Percentiles rank a stretch among this genome's conserved stretches.
These are phyloP conservation scores for Backusella morwellensis DNA, from an alignment of 192 early-diverging fungal genomes.

Conservation along the genomic window DNA sequence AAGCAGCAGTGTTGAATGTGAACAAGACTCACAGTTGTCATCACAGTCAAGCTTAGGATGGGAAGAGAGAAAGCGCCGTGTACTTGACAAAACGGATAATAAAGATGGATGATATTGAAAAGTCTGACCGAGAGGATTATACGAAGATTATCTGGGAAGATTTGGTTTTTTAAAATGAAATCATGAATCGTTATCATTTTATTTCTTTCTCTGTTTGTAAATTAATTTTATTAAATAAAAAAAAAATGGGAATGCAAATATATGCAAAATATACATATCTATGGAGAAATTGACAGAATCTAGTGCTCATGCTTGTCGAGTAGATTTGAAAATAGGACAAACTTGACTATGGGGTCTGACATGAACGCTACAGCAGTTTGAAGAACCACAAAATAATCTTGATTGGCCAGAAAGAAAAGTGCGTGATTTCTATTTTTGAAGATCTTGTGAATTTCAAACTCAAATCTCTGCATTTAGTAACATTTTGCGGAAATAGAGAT, in stretches of 20 bases:
- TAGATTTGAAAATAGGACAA: neutral
- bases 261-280: neutral
- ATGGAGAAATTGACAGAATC: neutral
- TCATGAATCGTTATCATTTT: neutral
- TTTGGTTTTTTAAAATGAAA: neutral
- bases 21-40: neutral
- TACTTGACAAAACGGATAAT: neutral
- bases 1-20: neutral
- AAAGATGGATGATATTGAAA: neutral
- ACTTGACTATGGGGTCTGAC: neutral
- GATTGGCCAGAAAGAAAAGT: no score
- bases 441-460: no score
- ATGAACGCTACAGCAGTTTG: neutral
- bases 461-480: neutral
- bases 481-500: neutral
- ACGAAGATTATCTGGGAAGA: neutral
- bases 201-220: neutral
- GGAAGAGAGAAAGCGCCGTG: neutral
- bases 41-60: neutral
- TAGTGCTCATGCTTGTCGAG: neutral
- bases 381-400: neutral
- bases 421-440: no score
- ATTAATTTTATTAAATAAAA: neutral
- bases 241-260: neutral
- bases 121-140: neutral